These are phyloP conservation scores for Lentinula novae-zelandiae DNA, from an alignment of 1,284 basidiomycete species.

Conservation along the genomic window DNA sequence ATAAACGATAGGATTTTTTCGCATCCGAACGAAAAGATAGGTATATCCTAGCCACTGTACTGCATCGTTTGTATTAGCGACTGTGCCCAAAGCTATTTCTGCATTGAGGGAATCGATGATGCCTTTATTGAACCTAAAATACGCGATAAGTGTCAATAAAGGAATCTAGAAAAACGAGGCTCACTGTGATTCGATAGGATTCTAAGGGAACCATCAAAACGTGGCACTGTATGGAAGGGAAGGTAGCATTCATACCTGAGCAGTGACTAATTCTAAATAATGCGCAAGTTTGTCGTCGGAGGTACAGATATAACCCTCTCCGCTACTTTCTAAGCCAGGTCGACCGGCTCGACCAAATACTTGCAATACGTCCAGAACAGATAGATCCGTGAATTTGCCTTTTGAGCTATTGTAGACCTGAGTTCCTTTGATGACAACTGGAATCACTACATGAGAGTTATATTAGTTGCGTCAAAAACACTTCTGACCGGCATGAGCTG, in stretches of 20 bases:
- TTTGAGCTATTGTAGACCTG: slow-evolving; percentile 91
- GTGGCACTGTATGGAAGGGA: background rate
- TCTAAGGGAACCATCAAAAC: slow-evolving; percentile 33
- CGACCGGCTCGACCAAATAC: slow-evolving; percentile 98
- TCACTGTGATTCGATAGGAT: slow-evolving; percentile 95
- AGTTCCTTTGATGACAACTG: slow-evolving; percentile 97
- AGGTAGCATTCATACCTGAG: slow-evolving; percentile 54
- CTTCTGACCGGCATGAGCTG: slow-evolving; percentile 85
- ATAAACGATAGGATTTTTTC: slow-evolving; percentile 89
- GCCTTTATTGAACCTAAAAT: slow-evolving; percentile 74
- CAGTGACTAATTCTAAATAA: slow-evolving; percentile 87
- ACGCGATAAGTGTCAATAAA: slow-evolving; percentile 11
- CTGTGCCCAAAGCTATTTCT: slow-evolving; percentile 94
- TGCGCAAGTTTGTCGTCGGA: slow-evolving; percentile 91
- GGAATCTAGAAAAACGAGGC: slow-evolving; percentile 21
- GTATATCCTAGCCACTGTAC: slow-evolving; percentile 98
- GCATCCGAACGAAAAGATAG: slow-evolving; percentile 95
- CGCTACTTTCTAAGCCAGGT: slow-evolving; percentile 92
- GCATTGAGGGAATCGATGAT: slow-evolving; percentile 94
- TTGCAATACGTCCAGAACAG: slow-evolving; percentile 94
- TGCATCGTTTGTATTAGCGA: slow-evolving; percentile 84
- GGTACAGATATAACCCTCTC: slow-evolving; percentile 97
- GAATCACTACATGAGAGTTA: background rate
- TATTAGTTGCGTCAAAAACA: background rate
- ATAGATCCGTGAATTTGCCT: slow-evolving; percentile 90